A percentile compares a stretch with the other conserved stretches of the same genome.
These are phyloP conservation scores for Lignosus rhinocerotis DNA, from an alignment of 1,284 basidiomycete genomes.

Conservation along the genomic window DNA sequence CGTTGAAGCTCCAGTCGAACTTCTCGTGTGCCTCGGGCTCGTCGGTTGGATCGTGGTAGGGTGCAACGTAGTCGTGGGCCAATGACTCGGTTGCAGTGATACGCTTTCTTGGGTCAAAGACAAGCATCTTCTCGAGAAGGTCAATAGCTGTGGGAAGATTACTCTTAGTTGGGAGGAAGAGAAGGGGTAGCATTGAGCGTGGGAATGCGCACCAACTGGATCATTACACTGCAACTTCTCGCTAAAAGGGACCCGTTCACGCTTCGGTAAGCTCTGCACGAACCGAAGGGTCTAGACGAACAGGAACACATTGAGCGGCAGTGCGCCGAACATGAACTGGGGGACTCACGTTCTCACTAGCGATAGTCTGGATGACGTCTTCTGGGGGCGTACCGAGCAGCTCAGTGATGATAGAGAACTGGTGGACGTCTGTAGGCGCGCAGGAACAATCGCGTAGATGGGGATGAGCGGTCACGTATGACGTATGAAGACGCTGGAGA, in stretches of 20 bases:
- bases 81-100: constrained; percentile 95
- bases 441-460: neutral
- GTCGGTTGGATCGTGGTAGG: constrained; percentile 98
- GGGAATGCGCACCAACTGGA: constrained; percentile 63
- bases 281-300: constrained; percentile 88
- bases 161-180: constrained; percentile 7
- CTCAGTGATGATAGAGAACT: constrained; percentile 99
- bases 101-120: constrained; percentile 96
- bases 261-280: constrained; percentile 95
- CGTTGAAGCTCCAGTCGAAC: constrained; percentile 99
- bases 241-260: constrained; percentile 92
- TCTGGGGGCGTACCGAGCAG: constrained; percentile 96
- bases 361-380: constrained; percentile 99
- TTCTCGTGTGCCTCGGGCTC: constrained; percentile 94
- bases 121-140: constrained; percentile 97
- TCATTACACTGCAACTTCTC: constrained; percentile 93
- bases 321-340: neutral
- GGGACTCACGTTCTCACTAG: constrained; percentile 87
- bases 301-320: neutral
- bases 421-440: constrained; percentile 83
- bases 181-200: too few species aligned
- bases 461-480: constrained; percentile 10
- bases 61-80: constrained; percentile 91
- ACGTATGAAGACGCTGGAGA: constrained; percentile 7
- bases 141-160: constrained; percentile 70